These are phyloP conservation scores for Hypoxylon intermedium DNA, from an alignment of 495 filamentous ascomycete genomes.

Conservation along the genomic window DNA sequence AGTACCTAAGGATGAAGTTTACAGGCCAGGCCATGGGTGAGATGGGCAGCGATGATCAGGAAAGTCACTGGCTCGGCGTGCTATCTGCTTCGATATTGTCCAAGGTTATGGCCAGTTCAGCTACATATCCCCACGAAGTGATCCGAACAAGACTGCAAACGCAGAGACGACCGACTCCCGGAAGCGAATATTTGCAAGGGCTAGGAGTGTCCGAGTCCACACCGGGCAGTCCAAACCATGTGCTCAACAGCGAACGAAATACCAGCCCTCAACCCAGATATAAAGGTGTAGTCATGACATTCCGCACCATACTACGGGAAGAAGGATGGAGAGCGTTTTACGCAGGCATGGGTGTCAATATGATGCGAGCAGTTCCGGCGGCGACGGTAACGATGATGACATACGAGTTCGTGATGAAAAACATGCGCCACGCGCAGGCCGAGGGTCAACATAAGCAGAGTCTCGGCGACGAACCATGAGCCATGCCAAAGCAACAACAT, in stretches of 20 bases:
- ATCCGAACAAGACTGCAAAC: constrained; percentile 89
- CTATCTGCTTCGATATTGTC: constrained; percentile 89
- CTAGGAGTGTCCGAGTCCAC: constrained; percentile 50
- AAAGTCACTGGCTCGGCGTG: constrained; percentile 68
- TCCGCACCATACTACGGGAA: constrained; percentile 81
- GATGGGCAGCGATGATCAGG: constrained; percentile 42
- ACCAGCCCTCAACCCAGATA: constrained; percentile 67
- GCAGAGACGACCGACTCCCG: constrained; percentile 69
- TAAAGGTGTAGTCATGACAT: constrained; percentile 80
- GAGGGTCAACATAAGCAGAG: constrained; percentile 43
- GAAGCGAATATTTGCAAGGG: constrained; percentile 69
- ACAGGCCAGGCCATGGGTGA: constrained; percentile 86
- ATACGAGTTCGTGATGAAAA: constrained; percentile 83
- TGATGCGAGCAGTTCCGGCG: constrained; percentile 92
- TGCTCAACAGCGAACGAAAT: constrained; percentile 33
- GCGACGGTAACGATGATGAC: constrained; percentile 98
- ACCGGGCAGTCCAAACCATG: constrained; percentile 41
- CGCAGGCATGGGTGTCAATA: constrained; percentile 95
- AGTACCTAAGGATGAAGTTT: constrained; percentile 88
- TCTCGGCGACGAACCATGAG: constrained; percentile 34
- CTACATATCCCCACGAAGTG: constrained; percentile 98
- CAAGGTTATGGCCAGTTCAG: constrained; percentile 91
- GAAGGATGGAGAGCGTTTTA: constrained; percentile 98
- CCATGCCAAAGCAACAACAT: constrained; percentile 5
- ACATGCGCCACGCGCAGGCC: constrained; percentile 46